phyloP scores from a whole-genome alignment of 306 rosid species.

The Betula pendula region DNA sequence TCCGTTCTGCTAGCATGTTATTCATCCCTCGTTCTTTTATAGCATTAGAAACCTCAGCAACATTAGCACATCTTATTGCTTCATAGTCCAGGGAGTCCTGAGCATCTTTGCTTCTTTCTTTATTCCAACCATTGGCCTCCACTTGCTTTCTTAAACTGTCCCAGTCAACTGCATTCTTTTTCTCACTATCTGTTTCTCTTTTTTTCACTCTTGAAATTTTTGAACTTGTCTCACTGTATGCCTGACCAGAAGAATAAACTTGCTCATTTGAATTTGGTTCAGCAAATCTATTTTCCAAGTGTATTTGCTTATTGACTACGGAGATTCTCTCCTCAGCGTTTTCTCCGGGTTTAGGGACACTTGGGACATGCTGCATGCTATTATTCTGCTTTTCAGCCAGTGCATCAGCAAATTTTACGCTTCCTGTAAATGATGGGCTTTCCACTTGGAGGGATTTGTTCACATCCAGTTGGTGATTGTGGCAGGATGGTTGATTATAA shows the following conservation, averaged over 20 bases:
- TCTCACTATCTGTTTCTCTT: constrained; percentile 41
- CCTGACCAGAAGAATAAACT: constrained; percentile 29
- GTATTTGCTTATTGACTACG: constrained; percentile 29
- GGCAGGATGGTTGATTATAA: constrained; percentile 31
- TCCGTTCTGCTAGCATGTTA: constrained; percentile 91
- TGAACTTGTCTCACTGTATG: constrained; percentile 28
- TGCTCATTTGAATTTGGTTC: constrained; percentile 39
- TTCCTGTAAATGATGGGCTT: constrained; percentile 31
- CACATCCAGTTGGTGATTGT: constrained; percentile 31
- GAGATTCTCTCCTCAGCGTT: constrained; percentile 31
- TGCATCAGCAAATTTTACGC: constrained; percentile 30
- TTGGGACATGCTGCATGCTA: constrained; percentile 28
- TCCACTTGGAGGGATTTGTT: constrained; percentile 38
- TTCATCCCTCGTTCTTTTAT: constrained; percentile 89
- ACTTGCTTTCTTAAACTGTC: constrained; percentile 72
- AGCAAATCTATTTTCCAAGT: constrained; percentile 28
- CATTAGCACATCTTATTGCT: constrained; percentile 66
- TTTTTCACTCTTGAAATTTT: constrained; percentile 53
- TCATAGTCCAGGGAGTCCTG: constrained; percentile 89
- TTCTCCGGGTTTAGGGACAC: constrained; percentile 32
- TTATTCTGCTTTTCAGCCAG: constrained; percentile 32
- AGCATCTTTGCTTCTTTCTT: constrained; percentile 52
- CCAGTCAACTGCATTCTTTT: constrained; percentile 59
- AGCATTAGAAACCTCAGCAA: constrained; percentile 57
- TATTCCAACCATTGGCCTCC: constrained; percentile 35